A percentile compares a stretch with the other conserved stretches of the same genome.
phyloP scores from a whole-genome alignment of 192 early-diverging fungal genomes.

The Phycomyces blakesleeanus region DNA sequence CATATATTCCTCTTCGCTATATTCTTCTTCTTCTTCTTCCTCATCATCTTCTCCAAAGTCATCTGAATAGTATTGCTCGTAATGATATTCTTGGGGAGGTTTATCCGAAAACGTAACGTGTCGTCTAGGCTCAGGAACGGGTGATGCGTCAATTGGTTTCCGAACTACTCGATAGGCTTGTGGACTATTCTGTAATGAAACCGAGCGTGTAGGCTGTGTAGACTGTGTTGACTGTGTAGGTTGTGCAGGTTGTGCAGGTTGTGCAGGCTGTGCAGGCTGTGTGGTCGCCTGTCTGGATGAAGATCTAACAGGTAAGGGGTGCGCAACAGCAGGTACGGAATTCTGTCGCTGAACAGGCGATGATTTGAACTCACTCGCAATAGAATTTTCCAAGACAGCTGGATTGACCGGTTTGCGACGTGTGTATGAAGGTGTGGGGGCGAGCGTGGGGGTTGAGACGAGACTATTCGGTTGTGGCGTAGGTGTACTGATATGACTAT shows the following conservation, averaged over 20 bases:
- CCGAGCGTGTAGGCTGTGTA: too few species aligned
- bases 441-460: conserved; percentile 3
- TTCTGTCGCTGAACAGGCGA: neutral
- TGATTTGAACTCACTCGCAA: neutral
- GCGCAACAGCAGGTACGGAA: too few species aligned
- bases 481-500: neutral
- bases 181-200: too few species aligned
- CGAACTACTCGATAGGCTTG: neutral
- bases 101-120: neutral
- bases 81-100: neutral
- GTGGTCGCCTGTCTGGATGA: too few species aligned
- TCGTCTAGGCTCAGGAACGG: neutral
- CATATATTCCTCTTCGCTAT: neutral
- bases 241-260: too few species aligned
- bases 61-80: neutral
- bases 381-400: neutral
- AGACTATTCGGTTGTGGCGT: neutral
- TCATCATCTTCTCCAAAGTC: neutral
- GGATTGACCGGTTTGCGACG: neutral
- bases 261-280: too few species aligned
- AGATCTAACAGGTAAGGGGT: too few species aligned
- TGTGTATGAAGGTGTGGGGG: conserved; percentile 9
- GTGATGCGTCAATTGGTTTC: neutral
- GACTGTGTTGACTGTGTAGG: too few species aligned
- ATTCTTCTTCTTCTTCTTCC: neutral